phyloP scores from a whole-genome alignment of 495 filamentous ascomycete genomes.

The Penicillium cosmopolitanum region DNA sequence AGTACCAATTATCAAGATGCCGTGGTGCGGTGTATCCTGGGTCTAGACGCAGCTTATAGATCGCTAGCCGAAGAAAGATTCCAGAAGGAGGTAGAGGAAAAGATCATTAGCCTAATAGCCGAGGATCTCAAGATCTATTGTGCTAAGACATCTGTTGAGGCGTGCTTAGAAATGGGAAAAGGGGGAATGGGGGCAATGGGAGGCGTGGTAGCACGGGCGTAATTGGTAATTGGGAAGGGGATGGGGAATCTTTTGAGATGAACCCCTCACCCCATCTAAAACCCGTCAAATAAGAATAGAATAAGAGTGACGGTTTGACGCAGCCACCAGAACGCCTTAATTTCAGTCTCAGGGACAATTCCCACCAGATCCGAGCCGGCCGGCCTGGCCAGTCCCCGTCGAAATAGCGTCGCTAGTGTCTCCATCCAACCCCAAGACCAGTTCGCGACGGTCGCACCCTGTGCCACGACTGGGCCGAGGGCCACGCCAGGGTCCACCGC shows the following conservation, averaged over 20 bases:
- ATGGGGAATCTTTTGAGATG: not conserved
- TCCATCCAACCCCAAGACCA: constrained; percentile 1
- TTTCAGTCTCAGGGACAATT: constrained; percentile 2
- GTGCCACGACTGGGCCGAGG: constrained; percentile 2
- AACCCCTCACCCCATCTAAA: not conserved
- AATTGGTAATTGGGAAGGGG: not conserved
- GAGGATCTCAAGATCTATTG: constrained; percentile 5
- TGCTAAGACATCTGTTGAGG: constrained; percentile 8
- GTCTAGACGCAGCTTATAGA: constrained; percentile 1
- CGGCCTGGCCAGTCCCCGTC: constrained; percentile 2
- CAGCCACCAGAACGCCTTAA: constrained; percentile 4
- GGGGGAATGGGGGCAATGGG: not conserved
- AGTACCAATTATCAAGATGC: constrained; percentile 1
- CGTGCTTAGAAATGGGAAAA: not conserved
- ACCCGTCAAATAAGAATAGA: constrained; percentile 6
- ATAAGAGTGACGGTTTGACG: not conserved
- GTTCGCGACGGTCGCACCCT: not conserved
- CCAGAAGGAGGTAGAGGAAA: constrained; percentile 1
- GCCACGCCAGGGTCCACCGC: not conserved
- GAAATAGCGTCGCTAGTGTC: constrained; percentile 1
- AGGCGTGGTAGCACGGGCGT: not conserved
- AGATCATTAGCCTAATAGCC: constrained; percentile 1
- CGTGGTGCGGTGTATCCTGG: not conserved
- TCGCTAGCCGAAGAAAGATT: constrained; percentile 6
- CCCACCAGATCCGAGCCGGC: not conserved